Evolutionary conservation across 257 asterid species (phyloP).

Genomic region (Salvia hispanica): DNA sequence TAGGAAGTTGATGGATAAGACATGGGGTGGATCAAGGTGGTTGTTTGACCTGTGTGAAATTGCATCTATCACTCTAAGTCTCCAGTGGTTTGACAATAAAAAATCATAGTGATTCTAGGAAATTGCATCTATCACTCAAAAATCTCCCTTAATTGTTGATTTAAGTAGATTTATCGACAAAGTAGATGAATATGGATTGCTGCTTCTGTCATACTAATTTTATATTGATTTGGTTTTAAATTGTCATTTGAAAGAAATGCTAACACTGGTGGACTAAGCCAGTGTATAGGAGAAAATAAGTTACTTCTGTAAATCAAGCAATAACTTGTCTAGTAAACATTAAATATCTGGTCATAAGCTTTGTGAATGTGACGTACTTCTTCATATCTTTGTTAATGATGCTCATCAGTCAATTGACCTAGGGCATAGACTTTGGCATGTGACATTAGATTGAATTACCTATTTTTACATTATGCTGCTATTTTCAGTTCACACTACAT

Average conservation of each 20-base stretch:
- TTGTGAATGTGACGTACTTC: neutral
- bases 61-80: neutral
- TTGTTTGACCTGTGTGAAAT: conserved; percentile 6
- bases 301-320: conserved; percentile 4
- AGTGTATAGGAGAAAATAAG: neutral
- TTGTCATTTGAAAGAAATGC: neutral
- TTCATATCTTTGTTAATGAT: conserved; percentile 1
- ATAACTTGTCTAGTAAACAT: conserved; percentile 13
- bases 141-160: conserved; percentile 14
- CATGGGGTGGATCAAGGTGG: conserved; percentile 17
- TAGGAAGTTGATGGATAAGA: conserved; percentile 23
- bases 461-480: conserved; percentile 15
- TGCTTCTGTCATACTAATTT: conserved; percentile 22
- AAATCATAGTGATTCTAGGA: no score
- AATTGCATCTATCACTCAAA: conserved; percentile 21
- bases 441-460: conserved; percentile 12
- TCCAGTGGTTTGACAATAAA: conserved; percentile 18
- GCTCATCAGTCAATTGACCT: conserved; percentile 11
- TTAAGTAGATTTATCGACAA: conserved; percentile 20
- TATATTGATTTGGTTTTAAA: conserved; percentile 6
- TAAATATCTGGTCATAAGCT: conserved; percentile 13
- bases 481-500: conserved; percentile 14
- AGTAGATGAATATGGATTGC: conserved; percentile 5
- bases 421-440: conserved; percentile 16
- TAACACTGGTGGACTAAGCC: conserved; percentile 13